Base-by-base conservation (phyloP, 495 filamentous ascomycete species). In the Apiosordaria backusii region DNA sequence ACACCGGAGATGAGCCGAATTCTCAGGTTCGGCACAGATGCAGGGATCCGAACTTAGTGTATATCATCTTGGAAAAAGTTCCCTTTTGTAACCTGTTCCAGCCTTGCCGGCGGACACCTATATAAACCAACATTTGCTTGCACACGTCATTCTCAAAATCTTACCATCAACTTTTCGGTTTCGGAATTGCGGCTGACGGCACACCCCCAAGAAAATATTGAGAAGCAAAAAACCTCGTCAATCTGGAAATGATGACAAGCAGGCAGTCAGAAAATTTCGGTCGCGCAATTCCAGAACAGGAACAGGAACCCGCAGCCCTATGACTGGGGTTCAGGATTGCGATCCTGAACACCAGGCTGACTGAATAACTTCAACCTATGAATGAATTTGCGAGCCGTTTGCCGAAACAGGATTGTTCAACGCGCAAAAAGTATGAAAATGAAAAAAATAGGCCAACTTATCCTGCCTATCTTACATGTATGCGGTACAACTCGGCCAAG, bases 1-100 rank as follows among this genome's bases (percentile, higher is more conserved):
- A 74, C 50, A 60, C 62, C 73, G 75, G 75, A 77, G 66, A 77
- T 77, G 75, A 77, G 69, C 68, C 73, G 73, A 71, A 70, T 70
- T 50, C 57, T 45, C 35, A 29, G 10, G 35, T 45, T 45, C 27
- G 27, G 27, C 27, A 26, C 61, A 61, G 64, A 60, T 50, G 64
- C 69, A 72, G 66, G 70, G 72, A 65, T 70, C 62, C 55, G 67
- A 62, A 50, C 50, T 53, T 40, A 59, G n/a, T 61, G n/a, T n/a
- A 29, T 29, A 29, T 29, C 27, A 29, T 29, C 27, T 29, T 29
- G 27, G 13, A 15, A 45, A 45, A n/a, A 45, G 9, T 45, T 45
- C 35, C 35, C 35, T 0, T 10, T 35, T 35, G 29, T 35, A 2
- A 45, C 9, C 35, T 45, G 35, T 45, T 13, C 35, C 35, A 45